Conservation (phyloP, 768 basidiomycete species). For the Russula ochroleuca region DNA sequence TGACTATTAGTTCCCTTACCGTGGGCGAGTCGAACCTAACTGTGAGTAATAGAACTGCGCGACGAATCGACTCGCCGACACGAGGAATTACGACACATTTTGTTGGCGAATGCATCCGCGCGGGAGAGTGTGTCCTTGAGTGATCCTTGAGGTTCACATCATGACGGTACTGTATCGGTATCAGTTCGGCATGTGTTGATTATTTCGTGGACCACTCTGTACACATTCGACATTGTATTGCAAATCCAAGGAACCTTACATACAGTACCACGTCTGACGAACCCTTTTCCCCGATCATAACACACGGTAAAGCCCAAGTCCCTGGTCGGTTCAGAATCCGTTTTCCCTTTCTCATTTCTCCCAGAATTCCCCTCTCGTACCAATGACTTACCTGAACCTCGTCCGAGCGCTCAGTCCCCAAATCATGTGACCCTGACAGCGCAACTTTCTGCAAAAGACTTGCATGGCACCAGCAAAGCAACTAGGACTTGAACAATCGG, state of each 20-base stretch:
- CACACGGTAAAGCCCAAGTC: too few relatives aligned
- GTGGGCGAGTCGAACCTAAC: neutral
- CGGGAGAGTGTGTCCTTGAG: conserved; percentile 24
- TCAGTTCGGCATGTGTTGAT: neutral
- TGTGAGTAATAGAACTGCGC: conserved; percentile 12
- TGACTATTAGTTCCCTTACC: neutral
- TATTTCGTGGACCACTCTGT: too few relatives aligned
- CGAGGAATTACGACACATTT: conserved; percentile 22
- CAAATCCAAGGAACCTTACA: neutral
- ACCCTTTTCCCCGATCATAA: too few relatives aligned
- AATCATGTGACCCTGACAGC: neutral
- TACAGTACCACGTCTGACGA: too few relatives aligned
- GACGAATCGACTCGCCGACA: conserved; percentile 25
- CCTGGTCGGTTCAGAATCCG: too few relatives aligned
- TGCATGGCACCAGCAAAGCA: conserved; percentile 20
- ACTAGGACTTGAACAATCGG: conserved; percentile 1
- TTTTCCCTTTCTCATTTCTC: too few relatives aligned
- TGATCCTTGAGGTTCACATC: conserved; percentile 6
- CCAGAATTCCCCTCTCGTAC: too few relatives aligned
- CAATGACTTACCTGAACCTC: too few relatives aligned
- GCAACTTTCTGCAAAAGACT: neutral
- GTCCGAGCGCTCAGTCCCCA: neutral
- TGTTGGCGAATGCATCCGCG: conserved; percentile 27
- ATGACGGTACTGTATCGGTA: too few relatives aligned
- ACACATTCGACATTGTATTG: neutral